Evolutionary conservation across 2,329 filamentous ascomycete species (phyloP), one percentile per base, ranked within the genome.

Genomic region (Arthrobotrys entomopaga): DNA sequence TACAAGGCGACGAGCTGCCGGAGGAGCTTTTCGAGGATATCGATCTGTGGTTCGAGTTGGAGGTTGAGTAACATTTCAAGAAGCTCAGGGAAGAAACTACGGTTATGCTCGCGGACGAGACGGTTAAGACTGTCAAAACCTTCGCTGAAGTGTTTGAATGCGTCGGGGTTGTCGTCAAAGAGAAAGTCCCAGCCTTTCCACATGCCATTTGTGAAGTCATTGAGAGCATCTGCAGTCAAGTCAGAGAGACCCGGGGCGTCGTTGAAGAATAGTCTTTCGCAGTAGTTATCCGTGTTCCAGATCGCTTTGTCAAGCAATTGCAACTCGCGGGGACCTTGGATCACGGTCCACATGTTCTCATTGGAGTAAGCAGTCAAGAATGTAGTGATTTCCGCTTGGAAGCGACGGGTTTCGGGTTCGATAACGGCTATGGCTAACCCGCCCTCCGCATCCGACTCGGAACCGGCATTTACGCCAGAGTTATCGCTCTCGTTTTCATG

Each of bases 91-190:
- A 70, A 20, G 16, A 70, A 70, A 10, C 58, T 60, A 0, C 65
- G 24, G 52, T 70, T 70, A 19, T 70, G 65, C 1, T 46, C 48
- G 15, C 40, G 48, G 6, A 70, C 52, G 10, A 70, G 65, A 6
- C 16, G 40, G 19, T 64, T 49, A 0, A 70, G 50, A 38, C 65
- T 70, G 29, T 24, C 58, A 11, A 70, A 63, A 7, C 65, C 65
- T 19, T 63, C 58, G 5, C 42, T 54, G 34, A 70, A 70, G n/a
- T 70, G 54, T 8, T 54, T 58, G 29, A 70, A 70, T 2, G 65
- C 65, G 6, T 57, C 34, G 43, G 60, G 43, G 11, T 70, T 77
- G 76, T 80, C 19, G 78, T 78, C 34, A 77, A 80, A 72, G 75
- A 79, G 79, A 79, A 78, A 76, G 77, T 75, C 29, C 64, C 60